Conservation (phyloP, 2,329 filamentous ascomycete genomes). For the Neofusicoccum laricinum region DNA sequence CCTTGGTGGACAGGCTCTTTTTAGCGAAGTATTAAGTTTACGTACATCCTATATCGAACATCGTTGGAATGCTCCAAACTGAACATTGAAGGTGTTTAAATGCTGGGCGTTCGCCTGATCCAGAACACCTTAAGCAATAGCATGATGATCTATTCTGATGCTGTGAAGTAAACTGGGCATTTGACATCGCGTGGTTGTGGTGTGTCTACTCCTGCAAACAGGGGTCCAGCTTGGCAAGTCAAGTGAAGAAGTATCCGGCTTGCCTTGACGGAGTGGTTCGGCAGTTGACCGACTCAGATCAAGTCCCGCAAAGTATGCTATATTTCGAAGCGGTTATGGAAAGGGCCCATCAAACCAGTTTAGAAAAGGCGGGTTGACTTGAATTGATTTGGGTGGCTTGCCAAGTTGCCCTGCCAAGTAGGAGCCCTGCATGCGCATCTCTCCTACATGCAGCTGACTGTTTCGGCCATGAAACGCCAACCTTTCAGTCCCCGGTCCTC, state of each 20-base stretch:
- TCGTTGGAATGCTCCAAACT: background rate
- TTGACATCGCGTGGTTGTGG: background rate
- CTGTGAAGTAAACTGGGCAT: background rate
- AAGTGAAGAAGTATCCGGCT: no score
- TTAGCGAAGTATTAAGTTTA: background rate
- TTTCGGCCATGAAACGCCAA: background rate
- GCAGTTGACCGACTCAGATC: no score
- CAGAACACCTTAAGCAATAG: background rate
- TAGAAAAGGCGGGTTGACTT: no score
- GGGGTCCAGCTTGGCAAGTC: no score
- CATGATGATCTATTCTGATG: background rate
- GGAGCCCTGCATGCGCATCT: background rate
- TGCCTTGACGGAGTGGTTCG: no score
- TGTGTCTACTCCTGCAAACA: background rate
- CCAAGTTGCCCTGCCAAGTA: no score
- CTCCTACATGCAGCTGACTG: background rate
- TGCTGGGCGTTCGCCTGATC: background rate
- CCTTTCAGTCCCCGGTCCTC: background rate
- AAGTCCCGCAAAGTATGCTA: no score
- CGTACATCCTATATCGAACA: background rate
- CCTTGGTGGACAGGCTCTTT: background rate
- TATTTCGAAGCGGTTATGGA: no score
- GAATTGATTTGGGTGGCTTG: no score
- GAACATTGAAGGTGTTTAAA: background rate
- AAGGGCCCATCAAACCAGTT: no score